Evolutionary conservation across 2,329 filamentous ascomycete species (phyloP).

Genomic region (Calonectria henricotiae): DNA sequence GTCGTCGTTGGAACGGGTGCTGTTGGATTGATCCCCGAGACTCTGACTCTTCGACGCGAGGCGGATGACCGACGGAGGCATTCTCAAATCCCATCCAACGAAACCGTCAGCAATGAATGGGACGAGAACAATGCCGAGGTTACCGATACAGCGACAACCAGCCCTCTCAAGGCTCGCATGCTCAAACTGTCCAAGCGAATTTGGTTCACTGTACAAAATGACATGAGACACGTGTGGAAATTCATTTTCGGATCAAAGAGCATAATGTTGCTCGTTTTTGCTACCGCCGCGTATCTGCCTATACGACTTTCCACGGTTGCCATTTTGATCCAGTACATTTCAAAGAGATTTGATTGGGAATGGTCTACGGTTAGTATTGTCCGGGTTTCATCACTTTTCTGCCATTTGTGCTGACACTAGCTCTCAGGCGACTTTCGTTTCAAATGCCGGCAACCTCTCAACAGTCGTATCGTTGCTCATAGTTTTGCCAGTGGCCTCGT

Average conservation of each 20-base stretch:
- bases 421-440: conserved; percentile 60
- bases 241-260: conserved; percentile 61
- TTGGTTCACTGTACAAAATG: conserved; percentile 51
- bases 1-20: conserved; percentile 53
- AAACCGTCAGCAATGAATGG: not conserved
- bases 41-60: conserved; percentile 56
- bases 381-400: not conserved
- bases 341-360: conserved; percentile 67
- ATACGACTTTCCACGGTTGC: conserved; percentile 55
- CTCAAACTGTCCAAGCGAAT: conserved; percentile 39
- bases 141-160: not conserved
- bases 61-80: conserved; percentile 49
- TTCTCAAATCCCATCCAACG: conserved; percentile 7
- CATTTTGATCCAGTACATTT: conserved; percentile 69
- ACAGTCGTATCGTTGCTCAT: conserved; percentile 60
- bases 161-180: conserved; percentile 1
- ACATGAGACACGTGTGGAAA: conserved; percentile 58
- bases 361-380: conserved; percentile 60
- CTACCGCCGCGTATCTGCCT: conserved; percentile 51
- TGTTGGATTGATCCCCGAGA: conserved; percentile 62
- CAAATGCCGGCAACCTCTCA: conserved; percentile 59
- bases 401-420: conserved; percentile 14
- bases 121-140: not conserved
- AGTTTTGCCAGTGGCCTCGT: conserved; percentile 58
- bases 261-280: conserved; percentile 59